Evolutionary conservation across 768 basidiomycete genomes (phyloP).

Genomic region (Xerocomus potaroensis): DNA sequence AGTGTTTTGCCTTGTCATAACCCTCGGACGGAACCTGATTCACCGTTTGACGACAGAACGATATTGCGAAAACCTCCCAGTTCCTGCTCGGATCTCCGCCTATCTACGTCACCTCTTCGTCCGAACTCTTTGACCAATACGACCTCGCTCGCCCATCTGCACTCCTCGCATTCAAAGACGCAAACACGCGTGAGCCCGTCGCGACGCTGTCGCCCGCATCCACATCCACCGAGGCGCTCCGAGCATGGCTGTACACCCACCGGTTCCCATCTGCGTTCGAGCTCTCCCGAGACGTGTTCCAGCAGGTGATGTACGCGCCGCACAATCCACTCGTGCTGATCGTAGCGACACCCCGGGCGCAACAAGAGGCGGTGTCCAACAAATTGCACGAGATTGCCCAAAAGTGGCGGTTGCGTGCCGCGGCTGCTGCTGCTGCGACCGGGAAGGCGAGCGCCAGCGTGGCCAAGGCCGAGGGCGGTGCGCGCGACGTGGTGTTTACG

Average conservation of each 20-base stretch:
- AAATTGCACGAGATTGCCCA: constrained; percentile 49
- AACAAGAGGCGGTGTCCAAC: constrained; percentile 38
- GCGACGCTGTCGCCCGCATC: constrained; percentile 36
- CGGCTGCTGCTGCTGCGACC: background rate
- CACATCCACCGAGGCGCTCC: constrained; percentile 29
- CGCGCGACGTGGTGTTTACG: constrained; percentile 68
- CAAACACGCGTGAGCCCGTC: constrained; percentile 42
- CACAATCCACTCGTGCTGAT: constrained; percentile 68
- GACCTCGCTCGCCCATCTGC: constrained; percentile 43
- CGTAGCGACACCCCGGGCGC: background rate
- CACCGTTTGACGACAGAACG: too few relatives aligned
- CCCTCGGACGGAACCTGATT: background rate
- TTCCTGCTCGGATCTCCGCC: constrained; percentile 46
- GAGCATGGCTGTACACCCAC: constrained; percentile 60
- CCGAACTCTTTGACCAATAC: constrained; percentile 32
- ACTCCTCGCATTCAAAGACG: constrained; percentile 66
- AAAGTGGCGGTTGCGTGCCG: constrained; percentile 48
- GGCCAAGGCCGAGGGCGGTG: constrained; percentile 24
- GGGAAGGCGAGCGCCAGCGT: too few relatives aligned
- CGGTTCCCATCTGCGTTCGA: constrained; percentile 72
- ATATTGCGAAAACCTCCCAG: constrained; percentile 54
- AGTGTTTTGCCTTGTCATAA: background rate
- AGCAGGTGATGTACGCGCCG: constrained; percentile 27
- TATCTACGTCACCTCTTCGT: constrained; percentile 39
- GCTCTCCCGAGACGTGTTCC: constrained; percentile 75